Evolutionary conservation across 2,329 filamentous ascomycete species (phyloP), one percentile per base, ranked within the genome.

Genomic region (Volutella citrinella): DNA sequence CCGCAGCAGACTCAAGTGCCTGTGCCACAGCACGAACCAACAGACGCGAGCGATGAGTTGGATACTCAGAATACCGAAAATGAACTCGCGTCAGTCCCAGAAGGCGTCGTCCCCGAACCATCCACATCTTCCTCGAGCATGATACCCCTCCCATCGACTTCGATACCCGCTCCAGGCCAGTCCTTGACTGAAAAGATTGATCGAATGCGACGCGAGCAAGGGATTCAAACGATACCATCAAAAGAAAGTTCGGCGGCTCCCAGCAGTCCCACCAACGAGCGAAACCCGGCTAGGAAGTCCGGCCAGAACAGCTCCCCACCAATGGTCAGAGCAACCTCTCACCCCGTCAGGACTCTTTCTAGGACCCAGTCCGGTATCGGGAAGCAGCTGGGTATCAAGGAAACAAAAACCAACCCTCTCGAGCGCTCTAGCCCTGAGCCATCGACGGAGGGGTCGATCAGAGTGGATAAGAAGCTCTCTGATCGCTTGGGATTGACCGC

Each of bases 381-480:
- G 16, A 76, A 72, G 49, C 57, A 63, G 13, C 45, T 56, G 8
- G 59, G 59, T 5, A 39, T 57, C 5, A 64, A 61, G 30, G 63
- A 70, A 10, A 43, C 36, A 11, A 63, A 42, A 43, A 37, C 45
- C 38, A 61, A 43, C 42, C 55, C 38, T 7, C 29, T 47, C 2
- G 55, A 56, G 12, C 29, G 33, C 32, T 20, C 33, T 5, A 30
- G 38, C 9, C 28, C 47, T 6, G 55, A 61, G 21, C 39, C 47
- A 21, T 30, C 43, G 20, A 27, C 58, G 5, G 68, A 69, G 26
- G 62, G 64, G 8, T 61, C 66, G 15, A 45, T 61, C 36, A 76
- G 72, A 48, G 63, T 63, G 20, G 87, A 95, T 43, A 91, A 87
- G 61, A 88, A 87, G 51, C 69, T 95, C 36, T 79, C 79, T 11